phyloP scores from a whole-genome alignment of 768 basidiomycete species.

The Leccinum uliginosum region DNA sequence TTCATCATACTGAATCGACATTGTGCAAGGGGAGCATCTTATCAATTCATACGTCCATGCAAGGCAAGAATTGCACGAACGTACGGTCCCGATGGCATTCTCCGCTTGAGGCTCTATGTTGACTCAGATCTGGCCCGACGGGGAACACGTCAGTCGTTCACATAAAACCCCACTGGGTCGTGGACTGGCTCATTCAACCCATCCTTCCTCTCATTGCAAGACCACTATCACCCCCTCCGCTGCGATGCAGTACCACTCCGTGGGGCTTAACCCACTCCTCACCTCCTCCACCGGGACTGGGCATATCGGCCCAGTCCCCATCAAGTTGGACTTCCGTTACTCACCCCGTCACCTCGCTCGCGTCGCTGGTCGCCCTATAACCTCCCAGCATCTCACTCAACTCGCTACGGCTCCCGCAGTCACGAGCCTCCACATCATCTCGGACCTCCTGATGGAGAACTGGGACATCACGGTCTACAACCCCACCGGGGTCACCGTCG shows the following conservation, averaged over 20 bases:
- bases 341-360: conserved; percentile 30
- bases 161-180: conserved; percentile 13
- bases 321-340: conserved; percentile 51
- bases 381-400: conserved; percentile 31
- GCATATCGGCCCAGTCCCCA: conserved; percentile 11
- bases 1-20: background rate
- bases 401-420: conserved; percentile 43
- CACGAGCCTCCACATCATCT: conserved; percentile 36
- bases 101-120: background rate
- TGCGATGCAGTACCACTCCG: conserved; percentile 15
- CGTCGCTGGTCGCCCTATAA: conserved; percentile 6
- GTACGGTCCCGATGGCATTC: conserved; percentile 7
- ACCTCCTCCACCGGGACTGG: conserved; percentile 9
- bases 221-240: background rate
- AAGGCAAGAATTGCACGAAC: conserved; percentile 14
- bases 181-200: background rate
- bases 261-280: conserved; percentile 19
- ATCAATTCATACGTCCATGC: background rate
- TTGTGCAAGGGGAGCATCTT: background rate
- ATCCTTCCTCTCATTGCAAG: background rate
- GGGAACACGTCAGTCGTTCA: background rate
- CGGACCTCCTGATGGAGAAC: conserved; percentile 41
- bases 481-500: conserved; percentile 44
- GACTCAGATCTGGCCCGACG: background rate
- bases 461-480: conserved; percentile 43